A percentile compares a stretch with the other conserved stretches of the same genome.
phyloP scores from a whole-genome alignment of 148 eudicot species.

The Dysphania ambrosioides region DNA sequence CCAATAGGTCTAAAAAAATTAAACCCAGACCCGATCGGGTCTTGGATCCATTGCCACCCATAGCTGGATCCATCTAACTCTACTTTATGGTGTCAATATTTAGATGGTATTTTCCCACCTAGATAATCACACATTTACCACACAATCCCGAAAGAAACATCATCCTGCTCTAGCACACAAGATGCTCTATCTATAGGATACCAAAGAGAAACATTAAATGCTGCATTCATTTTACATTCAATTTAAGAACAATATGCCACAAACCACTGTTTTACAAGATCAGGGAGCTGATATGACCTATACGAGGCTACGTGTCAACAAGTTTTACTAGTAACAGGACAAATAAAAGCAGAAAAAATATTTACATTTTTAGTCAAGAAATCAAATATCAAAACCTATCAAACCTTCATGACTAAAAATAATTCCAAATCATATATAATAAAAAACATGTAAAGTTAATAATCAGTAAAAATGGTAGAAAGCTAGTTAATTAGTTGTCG shows the following conservation, averaged over 20 bases:
- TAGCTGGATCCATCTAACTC: constrained; percentile 50
- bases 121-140: constrained; percentile 4
- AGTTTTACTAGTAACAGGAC: not conserved
- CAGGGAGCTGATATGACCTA: not conserved
- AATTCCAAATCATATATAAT: not conserved
- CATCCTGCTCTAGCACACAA: not conserved
- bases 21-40: too few relatives aligned
- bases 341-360: not conserved
- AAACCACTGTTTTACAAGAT: not conserved
- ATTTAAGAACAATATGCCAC: not conserved
- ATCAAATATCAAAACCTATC: not conserved
- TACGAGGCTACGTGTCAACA: not conserved
- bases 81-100: constrained; percentile 9
- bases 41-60: constrained; percentile 62
- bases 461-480: too few relatives aligned
- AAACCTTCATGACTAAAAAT: not conserved
- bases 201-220: not conserved
- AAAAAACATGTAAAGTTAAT: too few relatives aligned
- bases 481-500: too few relatives aligned
- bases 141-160: not conserved
- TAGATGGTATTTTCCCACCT: constrained; percentile 30
- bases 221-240: not conserved
- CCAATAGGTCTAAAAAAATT: constrained; percentile 80
- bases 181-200: not conserved
- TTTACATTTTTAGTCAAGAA: not conserved